phyloP scores from a whole-genome alignment of 192 early-diverging fungal genomes.

The Chytriomyces sp. region DNA sequence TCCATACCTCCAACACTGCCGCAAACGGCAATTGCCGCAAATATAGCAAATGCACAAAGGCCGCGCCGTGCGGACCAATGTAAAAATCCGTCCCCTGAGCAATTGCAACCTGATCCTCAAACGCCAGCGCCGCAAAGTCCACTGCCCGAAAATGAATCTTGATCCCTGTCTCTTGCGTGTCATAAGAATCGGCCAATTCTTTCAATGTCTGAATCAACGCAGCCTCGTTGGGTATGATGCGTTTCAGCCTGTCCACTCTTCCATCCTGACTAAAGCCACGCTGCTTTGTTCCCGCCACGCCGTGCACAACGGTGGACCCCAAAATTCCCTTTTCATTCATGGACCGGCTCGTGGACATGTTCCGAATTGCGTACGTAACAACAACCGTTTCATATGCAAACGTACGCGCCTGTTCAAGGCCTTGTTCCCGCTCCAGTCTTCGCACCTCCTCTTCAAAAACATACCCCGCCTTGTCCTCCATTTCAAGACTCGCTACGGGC shows the following conservation, averaged over 20 bases:
- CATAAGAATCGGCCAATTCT: not conserved
- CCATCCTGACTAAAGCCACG: not conserved
- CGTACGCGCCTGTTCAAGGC: not conserved
- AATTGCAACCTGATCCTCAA: constrained; percentile 29
- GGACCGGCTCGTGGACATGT: not conserved
- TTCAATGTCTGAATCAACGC: not conserved
- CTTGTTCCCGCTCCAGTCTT: not conserved
- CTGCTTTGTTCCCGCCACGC: not conserved
- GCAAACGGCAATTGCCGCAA: constrained; percentile 10
- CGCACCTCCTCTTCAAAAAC: too few species aligned
- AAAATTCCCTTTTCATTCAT: too few species aligned
- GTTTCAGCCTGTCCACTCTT: not conserved
- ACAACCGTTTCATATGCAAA: constrained; percentile 4
- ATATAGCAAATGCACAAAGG: constrained; percentile 28
- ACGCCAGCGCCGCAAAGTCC: constrained; percentile 31
- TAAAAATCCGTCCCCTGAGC: constrained; percentile 35
- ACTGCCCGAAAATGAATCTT: constrained; percentile 24
- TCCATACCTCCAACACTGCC: constrained; percentile 24
- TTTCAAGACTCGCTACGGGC: too few species aligned
- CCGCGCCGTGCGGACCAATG: constrained; percentile 36
- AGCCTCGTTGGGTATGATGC: constrained; percentile 2
- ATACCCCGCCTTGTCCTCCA: too few species aligned
- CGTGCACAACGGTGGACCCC: too few species aligned
- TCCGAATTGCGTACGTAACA: constrained; percentile 25
- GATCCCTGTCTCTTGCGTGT: too few species aligned